Conservation (phyloP, 2,329 filamentous ascomycete genomes). For the Ophiostoma australiae region DNA sequence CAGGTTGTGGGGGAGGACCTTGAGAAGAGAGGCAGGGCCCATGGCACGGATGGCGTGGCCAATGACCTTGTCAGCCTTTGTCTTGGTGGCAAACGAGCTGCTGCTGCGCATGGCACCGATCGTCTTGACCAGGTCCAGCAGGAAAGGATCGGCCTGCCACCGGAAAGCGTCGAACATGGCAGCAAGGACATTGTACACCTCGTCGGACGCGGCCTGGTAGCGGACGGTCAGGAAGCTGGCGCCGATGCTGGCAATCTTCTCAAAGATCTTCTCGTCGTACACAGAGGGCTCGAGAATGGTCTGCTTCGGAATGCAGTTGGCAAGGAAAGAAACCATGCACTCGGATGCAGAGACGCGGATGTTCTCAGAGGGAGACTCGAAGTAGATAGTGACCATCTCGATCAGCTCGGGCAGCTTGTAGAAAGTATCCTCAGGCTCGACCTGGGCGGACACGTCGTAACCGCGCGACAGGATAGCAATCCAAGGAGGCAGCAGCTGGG, state of each 20-base stretch:
- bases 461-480: constrained; percentile 91
- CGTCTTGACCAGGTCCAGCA: constrained; percentile 68
- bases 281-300: constrained; percentile 84
- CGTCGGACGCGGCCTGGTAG: constrained; percentile 90
- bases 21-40: constrained; percentile 79
- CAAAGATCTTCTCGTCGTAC: constrained; percentile 84
- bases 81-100: constrained; percentile 86
- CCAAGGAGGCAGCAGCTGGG: constrained; percentile 91
- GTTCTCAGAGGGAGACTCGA: constrained; percentile 83
- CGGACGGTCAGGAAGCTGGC: constrained; percentile 78
- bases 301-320: constrained; percentile 78
- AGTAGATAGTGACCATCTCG: constrained; percentile 69
- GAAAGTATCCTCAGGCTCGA: constrained; percentile 87
- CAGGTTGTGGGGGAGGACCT: constrained; percentile 81
- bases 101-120: constrained; percentile 85
- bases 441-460: constrained; percentile 86
- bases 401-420: constrained; percentile 84
- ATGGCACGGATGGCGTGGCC: constrained; percentile 83
- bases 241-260: constrained; percentile 70
- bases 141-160: constrained; percentile 77
- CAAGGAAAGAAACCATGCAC: constrained; percentile 87
- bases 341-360: constrained; percentile 93
- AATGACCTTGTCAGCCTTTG: constrained; percentile 86
- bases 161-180: constrained; percentile 82
- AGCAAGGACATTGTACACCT: constrained; percentile 83